A percentile compares a stretch with the other conserved stretches of the same genome.
Conservation (phyloP, 2,329 filamentous ascomycete genomes). For the Elsinoe batatas region DNA sequence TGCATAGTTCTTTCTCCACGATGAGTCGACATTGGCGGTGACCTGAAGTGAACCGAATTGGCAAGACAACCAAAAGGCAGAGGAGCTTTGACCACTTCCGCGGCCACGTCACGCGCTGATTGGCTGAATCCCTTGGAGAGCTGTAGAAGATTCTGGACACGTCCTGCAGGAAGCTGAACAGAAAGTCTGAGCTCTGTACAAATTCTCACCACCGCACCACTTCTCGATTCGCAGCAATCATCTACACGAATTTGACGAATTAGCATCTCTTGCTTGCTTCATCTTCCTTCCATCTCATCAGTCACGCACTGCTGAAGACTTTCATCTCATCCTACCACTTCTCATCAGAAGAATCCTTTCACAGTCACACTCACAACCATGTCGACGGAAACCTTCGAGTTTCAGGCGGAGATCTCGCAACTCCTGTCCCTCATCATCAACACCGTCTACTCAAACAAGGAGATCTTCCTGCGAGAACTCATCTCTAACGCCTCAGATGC, state of each 20-base stretch:
- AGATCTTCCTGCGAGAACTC: conserved; percentile 97
- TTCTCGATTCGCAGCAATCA: not conserved
- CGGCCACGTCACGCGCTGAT: not conserved
- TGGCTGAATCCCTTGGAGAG: not conserved
- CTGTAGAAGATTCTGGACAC: not conserved
- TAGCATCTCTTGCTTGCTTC: conserved; percentile 9
- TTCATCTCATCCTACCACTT: not conserved
- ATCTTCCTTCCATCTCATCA: not conserved
- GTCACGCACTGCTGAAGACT: not conserved
- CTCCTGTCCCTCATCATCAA: conserved; percentile 99
- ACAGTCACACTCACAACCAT: conserved; percentile 45
- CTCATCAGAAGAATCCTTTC: conserved; percentile 8
- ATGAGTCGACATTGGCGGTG: not conserved
- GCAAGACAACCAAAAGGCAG: not conserved
- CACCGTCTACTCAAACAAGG: conserved; percentile 99
- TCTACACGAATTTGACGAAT: not conserved
- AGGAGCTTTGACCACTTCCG: conserved; percentile 2
- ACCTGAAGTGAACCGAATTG: not conserved
- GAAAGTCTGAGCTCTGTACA: conserved; percentile 1
- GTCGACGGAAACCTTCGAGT: conserved; percentile 94
- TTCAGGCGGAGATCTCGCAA: conserved; percentile 99
- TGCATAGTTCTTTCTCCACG: too few relatives aligned
- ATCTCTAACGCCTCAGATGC: conserved; percentile 99
- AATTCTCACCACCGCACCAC: conserved; percentile 2
- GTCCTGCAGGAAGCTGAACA: not conserved